Conservation (phyloP, 495 filamentous ascomycete genomes). For the Trichoderma orchidacearum region DNA sequence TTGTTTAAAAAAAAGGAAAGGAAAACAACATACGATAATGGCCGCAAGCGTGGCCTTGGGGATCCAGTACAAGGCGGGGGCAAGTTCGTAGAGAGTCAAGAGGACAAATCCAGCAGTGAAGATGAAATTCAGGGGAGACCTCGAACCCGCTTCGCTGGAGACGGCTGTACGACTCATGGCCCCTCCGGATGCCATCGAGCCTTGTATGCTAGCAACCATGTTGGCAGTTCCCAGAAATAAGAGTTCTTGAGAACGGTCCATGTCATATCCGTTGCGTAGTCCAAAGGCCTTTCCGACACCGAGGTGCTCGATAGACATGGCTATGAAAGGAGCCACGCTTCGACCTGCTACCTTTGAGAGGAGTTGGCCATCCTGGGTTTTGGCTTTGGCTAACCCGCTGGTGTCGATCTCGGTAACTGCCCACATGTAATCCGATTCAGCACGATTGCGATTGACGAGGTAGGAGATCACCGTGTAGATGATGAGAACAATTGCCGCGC, state of each 20-base stretch:
- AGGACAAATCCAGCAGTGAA: conserved; percentile 28
- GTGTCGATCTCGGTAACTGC: conserved; percentile 25
- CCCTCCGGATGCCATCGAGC: conserved; percentile 24
- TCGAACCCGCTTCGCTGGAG: conserved; percentile 22
- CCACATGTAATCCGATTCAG: conserved; percentile 15
- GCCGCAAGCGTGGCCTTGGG: conserved; percentile 28
- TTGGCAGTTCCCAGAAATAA: conserved; percentile 27
- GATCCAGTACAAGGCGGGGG: conserved; percentile 30
- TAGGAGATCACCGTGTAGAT: conserved; percentile 29
- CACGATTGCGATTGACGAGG: conserved; percentile 24
- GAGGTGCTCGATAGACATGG: conserved; percentile 26
- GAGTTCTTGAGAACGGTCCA: conserved; percentile 29
- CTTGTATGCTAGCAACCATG: conserved; percentile 29
- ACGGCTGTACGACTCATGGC: conserved; percentile 31
- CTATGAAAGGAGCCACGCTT: conserved; percentile 23
- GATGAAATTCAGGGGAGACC: conserved; percentile 23
- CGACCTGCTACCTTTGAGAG: conserved; percentile 18
- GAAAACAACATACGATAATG: conserved; percentile 13
- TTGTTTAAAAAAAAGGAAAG: background rate
- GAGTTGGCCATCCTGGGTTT: conserved; percentile 13
- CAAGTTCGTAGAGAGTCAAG: conserved; percentile 27
- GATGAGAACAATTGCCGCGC: conserved; percentile 25
- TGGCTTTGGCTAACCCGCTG: conserved; percentile 21
- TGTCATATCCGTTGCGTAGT: conserved; percentile 23
- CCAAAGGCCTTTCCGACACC: conserved; percentile 29